Conservation (phyloP, 495 filamentous ascomycete genomes). For the Penicillium maclennaniae region DNA sequence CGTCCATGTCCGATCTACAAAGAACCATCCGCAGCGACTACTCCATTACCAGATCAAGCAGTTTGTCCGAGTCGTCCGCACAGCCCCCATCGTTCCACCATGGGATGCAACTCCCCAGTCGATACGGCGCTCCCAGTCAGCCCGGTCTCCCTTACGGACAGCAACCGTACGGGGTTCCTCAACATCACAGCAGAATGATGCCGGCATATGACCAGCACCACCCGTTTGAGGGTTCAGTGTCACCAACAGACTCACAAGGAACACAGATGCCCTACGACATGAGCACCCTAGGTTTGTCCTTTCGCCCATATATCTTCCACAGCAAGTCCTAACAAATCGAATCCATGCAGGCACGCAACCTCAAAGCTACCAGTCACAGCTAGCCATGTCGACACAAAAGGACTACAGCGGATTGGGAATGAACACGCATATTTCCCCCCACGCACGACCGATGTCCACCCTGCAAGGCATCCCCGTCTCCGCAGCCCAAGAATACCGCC, state of each 20-base stretch:
- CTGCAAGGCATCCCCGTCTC: slow-evolving; percentile 34
- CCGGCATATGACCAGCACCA: slow-evolving; percentile 32
- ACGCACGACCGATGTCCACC: slow-evolving; percentile 28
- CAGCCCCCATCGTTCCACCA: slow-evolving; percentile 27
- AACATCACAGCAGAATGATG: slow-evolving; percentile 29
- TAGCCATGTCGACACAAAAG: slow-evolving; percentile 32
- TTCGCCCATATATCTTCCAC: not conserved
- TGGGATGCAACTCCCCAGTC: slow-evolving; percentile 32
- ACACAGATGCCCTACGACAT: slow-evolving; percentile 23
- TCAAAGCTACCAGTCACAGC: slow-evolving; percentile 32
- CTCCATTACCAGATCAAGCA: slow-evolving; percentile 40
- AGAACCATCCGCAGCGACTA: slow-evolving; percentile 33
- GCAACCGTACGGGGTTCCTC: slow-evolving; percentile 29
- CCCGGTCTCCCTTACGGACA: slow-evolving; percentile 32
- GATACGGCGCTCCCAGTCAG: slow-evolving; percentile 32
- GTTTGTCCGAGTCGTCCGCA: slow-evolving; percentile 37
- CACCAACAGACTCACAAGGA: slow-evolving; percentile 31
- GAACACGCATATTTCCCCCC: slow-evolving; percentile 28
- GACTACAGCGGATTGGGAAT: slow-evolving; percentile 29
- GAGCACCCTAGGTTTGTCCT: slow-evolving; percentile 25
- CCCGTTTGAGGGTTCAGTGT: slow-evolving; percentile 38
- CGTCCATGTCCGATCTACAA: slow-evolving; percentile 32
- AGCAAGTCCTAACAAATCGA: slow-evolving; percentile 9
- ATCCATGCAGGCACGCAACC: slow-evolving; percentile 26
- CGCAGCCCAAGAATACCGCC: slow-evolving; percentile 33